Base-by-base conservation (phyloP, 768 basidiomycete species). In the Suillus weaverae region DNA sequence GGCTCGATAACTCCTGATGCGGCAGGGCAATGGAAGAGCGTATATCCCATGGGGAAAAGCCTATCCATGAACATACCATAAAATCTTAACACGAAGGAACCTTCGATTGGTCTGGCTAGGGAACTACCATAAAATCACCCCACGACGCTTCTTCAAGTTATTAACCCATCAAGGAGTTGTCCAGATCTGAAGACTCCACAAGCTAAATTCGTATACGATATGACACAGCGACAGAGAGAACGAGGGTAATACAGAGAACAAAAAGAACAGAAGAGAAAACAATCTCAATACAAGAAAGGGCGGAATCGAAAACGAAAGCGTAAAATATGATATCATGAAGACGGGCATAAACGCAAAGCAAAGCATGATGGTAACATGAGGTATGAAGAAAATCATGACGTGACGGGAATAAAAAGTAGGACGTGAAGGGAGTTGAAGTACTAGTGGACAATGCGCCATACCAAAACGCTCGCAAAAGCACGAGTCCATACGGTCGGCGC, bases 181-280 rank as follows among this genome's bases (percentile, higher is more conserved):
- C 18, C 18, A 20, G 10, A 33, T 33, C 51, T 53, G 18, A 18
- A 11, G 51, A 35, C 53, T 54, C 53, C 53, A 7, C 53, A 54
- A n/a, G 53, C 56, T 65, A 67, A 62, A 73, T 71, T 72, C 72
- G 57, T 68, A 73, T 73, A 72, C 14, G 54, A 60, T 72, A 59
- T 30, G 20, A 11, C 57, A 59, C 57, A 72, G 65, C 48, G n/a
- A 60, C 62, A 60, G 43, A 43, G 41, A 57, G 6, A 36, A 46
- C 33, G 26, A 53, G 2, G 11, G 53, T 60, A 53, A 54, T 56
- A 62, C 41, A 66, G n/a, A 62, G 36, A 55, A 54, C 20, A 41
- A n/a, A 60, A 64, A 50, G 54, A 22, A 64, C 32, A 41, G 35
- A 33, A 61, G 18, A 54, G 18, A 51, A 43, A 20, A 32, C 30